These are phyloP conservation scores for Trichoderma koningii DNA, from an alignment of 2,329 filamentous ascomycete species.

Conservation along the genomic window DNA sequence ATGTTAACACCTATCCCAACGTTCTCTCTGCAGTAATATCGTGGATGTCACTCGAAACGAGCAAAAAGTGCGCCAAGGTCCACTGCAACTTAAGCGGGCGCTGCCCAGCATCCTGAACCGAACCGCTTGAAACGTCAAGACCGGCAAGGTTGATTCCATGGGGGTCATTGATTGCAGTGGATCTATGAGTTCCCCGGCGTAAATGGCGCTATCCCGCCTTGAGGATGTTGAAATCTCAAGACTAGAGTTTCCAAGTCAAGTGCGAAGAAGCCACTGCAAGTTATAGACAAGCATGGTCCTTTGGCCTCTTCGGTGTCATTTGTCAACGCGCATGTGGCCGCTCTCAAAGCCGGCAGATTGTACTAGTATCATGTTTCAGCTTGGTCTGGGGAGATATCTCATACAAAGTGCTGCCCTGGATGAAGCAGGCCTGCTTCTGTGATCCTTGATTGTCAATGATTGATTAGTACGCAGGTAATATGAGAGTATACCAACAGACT, in stretches of 20 bases:
- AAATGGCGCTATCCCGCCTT: conserved; percentile 2
- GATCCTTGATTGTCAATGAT: neutral
- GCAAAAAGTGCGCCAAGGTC: neutral
- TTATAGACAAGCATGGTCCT: no score
- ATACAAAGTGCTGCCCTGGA: neutral
- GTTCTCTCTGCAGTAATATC: no score
- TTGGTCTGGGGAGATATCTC: neutral
- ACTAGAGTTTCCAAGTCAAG: no score
- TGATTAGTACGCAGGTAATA: neutral
- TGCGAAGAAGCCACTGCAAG: neutral
- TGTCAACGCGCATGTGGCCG: conserved; percentile 8
- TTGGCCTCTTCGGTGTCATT: neutral
- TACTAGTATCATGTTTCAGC: neutral
- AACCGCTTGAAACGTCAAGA: conserved; percentile 9
- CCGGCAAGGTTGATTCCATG: neutral
- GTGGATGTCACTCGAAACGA: no score
- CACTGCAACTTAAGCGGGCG: neutral
- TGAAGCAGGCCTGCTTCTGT: neutral
- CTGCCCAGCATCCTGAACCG: neutral
- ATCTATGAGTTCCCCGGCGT: neutral
- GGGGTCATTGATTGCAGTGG: conserved; percentile 17
- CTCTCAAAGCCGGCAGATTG: conserved; percentile 4
- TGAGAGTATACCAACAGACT: neutral
- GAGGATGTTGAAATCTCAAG: neutral
- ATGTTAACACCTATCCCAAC: no score